Evolutionary conservation across 139 green algal species (phyloP).

Genomic region (Closterium sp.): DNA sequence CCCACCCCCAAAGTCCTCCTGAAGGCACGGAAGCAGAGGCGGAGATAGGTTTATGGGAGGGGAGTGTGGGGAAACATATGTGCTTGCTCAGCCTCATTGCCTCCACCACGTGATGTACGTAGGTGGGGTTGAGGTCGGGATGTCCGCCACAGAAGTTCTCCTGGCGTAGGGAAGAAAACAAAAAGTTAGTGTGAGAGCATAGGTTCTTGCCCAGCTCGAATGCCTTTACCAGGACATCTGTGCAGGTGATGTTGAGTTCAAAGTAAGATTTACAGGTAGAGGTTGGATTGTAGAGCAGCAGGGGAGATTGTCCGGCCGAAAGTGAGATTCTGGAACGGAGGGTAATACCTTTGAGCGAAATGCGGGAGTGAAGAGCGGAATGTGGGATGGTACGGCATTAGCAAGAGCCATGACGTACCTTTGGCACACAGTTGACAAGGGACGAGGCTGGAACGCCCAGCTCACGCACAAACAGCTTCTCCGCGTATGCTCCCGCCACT

Average conservation of each 20-base stretch:
- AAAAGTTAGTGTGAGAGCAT: too few relatives aligned
- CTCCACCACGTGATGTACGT: too few relatives aligned
- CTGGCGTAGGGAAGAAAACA: background rate
- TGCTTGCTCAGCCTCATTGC: conserved; percentile 15
- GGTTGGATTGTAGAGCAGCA: too few relatives aligned
- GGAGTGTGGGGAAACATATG: too few relatives aligned
- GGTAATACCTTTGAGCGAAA: too few relatives aligned
- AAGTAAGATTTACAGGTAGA: too few relatives aligned
- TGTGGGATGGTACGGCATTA: background rate
- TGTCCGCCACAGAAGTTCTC: conserved; percentile 48
- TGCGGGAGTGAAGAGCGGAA: too few relatives aligned
- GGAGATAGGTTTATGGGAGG: background rate
- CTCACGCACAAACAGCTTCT: conserved; percentile 54
- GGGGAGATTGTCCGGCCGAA: too few relatives aligned
- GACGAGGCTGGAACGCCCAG: conserved; percentile 29
- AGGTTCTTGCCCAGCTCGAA: conserved; percentile 35
- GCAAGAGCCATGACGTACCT: conserved; percentile 9
- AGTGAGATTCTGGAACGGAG: too few relatives aligned
- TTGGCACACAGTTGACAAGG: conserved; percentile 54
- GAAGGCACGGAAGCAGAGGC: background rate
- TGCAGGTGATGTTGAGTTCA: conserved; percentile 58
- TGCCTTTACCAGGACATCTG: conserved; percentile 42
- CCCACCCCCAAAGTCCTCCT: conserved; percentile 56
- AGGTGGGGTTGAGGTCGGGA: too few relatives aligned
- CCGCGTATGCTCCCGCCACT: conserved; percentile 55